phyloP scores from a whole-genome alignment of 768 basidiomycete species.

The Multifurca ochricompacta region DNA sequence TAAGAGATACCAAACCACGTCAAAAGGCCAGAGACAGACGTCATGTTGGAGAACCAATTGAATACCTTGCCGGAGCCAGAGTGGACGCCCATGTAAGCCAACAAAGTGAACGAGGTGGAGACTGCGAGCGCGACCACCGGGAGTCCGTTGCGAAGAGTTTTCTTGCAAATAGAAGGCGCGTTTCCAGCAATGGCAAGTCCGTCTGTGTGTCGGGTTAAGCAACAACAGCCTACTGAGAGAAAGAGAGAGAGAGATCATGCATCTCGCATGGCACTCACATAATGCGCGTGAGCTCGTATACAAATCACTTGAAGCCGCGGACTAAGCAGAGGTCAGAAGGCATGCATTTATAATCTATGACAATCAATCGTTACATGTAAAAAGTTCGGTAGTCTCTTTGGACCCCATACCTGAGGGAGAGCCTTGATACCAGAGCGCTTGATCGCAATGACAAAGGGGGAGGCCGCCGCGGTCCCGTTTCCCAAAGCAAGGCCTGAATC shows the following conservation, averaged over 20 bases:
- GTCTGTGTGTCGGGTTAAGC: conserved; percentile 36
- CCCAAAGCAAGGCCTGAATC: conserved; percentile 44
- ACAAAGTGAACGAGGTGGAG: conserved; percentile 53
- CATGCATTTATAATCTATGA: conserved; percentile 69
- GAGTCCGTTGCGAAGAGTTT: conserved; percentile 62
- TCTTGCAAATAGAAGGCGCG: conserved; percentile 73
- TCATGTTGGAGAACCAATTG: conserved; percentile 59
- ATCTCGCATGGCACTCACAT: conserved; percentile 39
- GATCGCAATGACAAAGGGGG: conserved; percentile 91
- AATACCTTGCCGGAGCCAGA: conserved; percentile 68
- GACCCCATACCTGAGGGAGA: conserved; percentile 61
- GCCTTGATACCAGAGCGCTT: conserved; percentile 76
- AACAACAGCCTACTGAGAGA: no score
- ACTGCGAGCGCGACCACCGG: conserved; percentile 69
- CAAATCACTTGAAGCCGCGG: conserved; percentile 81
- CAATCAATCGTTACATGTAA: neutral
- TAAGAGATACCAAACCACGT: conserved; percentile 44
- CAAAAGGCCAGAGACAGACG: conserved; percentile 42
- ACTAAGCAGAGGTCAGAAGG: conserved; percentile 86
- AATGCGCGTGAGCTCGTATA: conserved; percentile 85
- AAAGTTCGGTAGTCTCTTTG: neutral
- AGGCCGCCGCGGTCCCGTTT: conserved; percentile 58
- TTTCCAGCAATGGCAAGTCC: conserved; percentile 74
- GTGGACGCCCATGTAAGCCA: conserved; percentile 79
- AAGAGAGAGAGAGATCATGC: conserved; percentile 1